Percentiles rank a stretch among this genome's conserved stretches.
phyloP scores from a whole-genome alignment of 164 flowering plant species.

The Vitis labrusca region DNA sequence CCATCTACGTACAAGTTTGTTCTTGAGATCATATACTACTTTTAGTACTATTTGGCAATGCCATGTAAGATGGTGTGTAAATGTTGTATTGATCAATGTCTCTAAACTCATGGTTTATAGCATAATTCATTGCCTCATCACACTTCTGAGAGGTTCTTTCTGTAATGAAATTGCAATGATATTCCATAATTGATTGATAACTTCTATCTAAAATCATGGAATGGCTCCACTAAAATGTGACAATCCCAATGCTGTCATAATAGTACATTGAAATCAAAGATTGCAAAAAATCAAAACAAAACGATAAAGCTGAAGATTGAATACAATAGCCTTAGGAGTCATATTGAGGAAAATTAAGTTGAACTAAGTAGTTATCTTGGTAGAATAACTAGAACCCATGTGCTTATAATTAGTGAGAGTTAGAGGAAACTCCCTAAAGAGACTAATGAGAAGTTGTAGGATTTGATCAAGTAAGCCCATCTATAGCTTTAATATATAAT shows the following conservation, averaged over 20 bases:
- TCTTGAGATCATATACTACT: constrained; percentile 24
- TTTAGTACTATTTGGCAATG: constrained; percentile 2
- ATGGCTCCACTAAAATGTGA: constrained; percentile 80
- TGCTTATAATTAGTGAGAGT: no score
- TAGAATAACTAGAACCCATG: no score
- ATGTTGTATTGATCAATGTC: constrained; percentile 85
- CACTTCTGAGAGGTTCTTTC: constrained; percentile 32
- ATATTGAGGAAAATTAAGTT: no score
- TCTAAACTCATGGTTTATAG: constrained; percentile 70
- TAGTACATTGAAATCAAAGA: constrained; percentile 3
- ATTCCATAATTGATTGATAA: constrained; percentile 46
- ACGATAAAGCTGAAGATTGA: no score
- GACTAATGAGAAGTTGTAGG: no score
- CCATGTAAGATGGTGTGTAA: constrained; percentile 60
- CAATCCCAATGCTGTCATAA: constrained; percentile 70
- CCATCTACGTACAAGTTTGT: constrained; percentile 45
- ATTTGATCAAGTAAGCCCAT: no score
- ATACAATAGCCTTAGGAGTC: no score
- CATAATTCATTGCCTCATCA: constrained; percentile 42
- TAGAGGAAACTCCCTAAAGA: no score
- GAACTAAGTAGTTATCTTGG: no score
- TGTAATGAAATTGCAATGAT: constrained; percentile 51
- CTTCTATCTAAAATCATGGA: constrained; percentile 75
- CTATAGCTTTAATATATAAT: no score
- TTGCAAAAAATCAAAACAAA: no score